Base-by-base conservation (phyloP, 1,284 basidiomycete genomes). In the Fomitopsis betulina region DNA sequence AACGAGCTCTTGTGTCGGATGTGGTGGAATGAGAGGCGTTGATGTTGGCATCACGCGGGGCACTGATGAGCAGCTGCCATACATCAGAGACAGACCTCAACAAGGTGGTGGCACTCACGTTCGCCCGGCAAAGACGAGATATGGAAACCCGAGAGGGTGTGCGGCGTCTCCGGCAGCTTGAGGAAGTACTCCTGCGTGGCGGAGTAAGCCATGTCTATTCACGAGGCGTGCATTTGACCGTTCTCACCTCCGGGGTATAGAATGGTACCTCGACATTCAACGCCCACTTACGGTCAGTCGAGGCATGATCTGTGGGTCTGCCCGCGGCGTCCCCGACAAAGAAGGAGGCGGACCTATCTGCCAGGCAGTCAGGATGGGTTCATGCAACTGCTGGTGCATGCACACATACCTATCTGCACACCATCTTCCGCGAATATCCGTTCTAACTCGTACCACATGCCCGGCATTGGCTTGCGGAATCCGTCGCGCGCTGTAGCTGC, bases 291-390 rank as follows among this genome's bases (percentile, higher is more conserved):
- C 88, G 80, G 73, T 96, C 95, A 0, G 87, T 91, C 58, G 87
- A 85, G 6, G 88, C 81, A 69, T 89, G 89, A 70, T 96, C 93
- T 15, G 71, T 71, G 12, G 75, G 72, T 45, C 94, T 81, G 9
- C 94, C 94, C 7, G 94, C 95, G 1, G 94, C 94, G 66, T 98
- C 95, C 5, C 95, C 95, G 2, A 97, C 88, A 66, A 89, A 96
- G 65, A 91, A 89, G 0, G 90, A 89, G 0, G 74, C 57, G 0
- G 69, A 60, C 63, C 84, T 80, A 70, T 96, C 93, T 94, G 63
- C 2, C 17, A 8, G 43, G 37, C 58, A 27, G 38, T 39, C 38
- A 55, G 35, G 45, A 10, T 32, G 10, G 8, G 30, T 43, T 37
- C 35, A 12, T 15, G 49, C 56, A 19, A 33, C 25, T 30, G 27